Base-by-base conservation (phyloP, 2,329 filamentous ascomycete species). In the Claviceps humidiphila region DNA sequence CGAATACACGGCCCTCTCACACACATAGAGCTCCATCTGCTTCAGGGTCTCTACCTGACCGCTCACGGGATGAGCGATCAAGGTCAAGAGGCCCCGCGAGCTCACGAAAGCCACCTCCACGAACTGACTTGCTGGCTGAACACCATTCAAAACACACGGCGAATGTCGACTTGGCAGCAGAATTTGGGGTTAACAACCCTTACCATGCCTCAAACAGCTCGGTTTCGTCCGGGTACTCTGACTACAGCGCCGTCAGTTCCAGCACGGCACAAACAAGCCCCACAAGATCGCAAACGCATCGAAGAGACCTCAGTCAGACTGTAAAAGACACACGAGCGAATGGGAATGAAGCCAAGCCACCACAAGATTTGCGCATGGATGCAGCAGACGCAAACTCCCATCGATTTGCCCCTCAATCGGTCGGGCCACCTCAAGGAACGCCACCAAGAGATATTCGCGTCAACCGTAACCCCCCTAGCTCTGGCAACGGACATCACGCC, bases 181-280 rank as follows among this genome's bases (percentile, higher is more conserved):
- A 82, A 53, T 83, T 83, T 57, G 80, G 80, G 11, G 64, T 72
- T 24, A 74, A 77, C 38, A 84, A 84, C 58, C 77, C 80, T 0
- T 84, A 85, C 58, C 82, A 87, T 59, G 74, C 77, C 4, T 70
- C 79, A 0, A 80, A 81, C 1, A 76, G 78, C 54, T 88, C 84
- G 2, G 75, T 77, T 26, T 82, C 81, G 0, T 87, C 84, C 0
- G 80, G 77, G 17, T 74, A 75, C 45, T 87, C 83, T 2, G 76
- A 73, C 1, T 76, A 74, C 41, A 84, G 80, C 51, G 74, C 75
- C 9, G 67, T 66, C 1, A 80, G 80, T 59, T 76, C 77, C 54
- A 69, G 76, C 1, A 86, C 82, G 60, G 84, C 82, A 7, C 73
- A 74, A 55, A 82, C 80, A 16, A 68, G 65, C 51, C 65, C 66